Conservation (phyloP, 129 eudicot genomes). For the Centrapalus pauciflorus region DNA sequence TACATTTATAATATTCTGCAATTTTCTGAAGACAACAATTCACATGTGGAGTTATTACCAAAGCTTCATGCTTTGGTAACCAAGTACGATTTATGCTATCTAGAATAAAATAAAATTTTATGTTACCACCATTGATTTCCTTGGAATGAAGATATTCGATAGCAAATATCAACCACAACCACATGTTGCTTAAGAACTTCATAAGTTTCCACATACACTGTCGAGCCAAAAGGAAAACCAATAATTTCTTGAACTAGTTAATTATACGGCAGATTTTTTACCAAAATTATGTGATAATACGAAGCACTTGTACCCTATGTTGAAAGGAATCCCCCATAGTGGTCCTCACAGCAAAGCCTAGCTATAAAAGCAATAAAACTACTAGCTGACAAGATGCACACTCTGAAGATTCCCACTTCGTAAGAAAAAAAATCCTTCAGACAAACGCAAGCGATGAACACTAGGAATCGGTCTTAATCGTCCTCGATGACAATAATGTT, state of each 20-base stretch:
- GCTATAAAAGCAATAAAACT: neutral
- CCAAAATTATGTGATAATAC: neutral
- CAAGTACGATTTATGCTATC: too few relatives aligned
- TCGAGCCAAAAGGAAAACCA: neutral
- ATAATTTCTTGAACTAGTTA: neutral
- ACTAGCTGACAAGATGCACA: neutral
- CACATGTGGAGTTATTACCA: too few relatives aligned
- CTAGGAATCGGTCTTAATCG: neutral
- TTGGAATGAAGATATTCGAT: too few relatives aligned
- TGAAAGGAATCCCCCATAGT: neutral
- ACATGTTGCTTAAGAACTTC: too few relatives aligned
- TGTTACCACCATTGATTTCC: too few relatives aligned
- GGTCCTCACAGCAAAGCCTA: neutral
- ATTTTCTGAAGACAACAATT: too few relatives aligned
- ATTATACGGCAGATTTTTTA: neutral
- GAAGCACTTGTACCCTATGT: neutral
- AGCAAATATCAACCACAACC: too few relatives aligned
- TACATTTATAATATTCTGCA: neutral
- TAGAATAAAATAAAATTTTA: too few relatives aligned
- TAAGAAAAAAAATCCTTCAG: neutral
- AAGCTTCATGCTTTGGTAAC: too few relatives aligned
- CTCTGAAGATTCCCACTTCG: neutral
- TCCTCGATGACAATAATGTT: too few relatives aligned
- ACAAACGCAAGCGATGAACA: neutral
- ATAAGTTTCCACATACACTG: too few relatives aligned